These are phyloP conservation scores for Chimonanthus salicifolius DNA, from an alignment of 164 flowering plant species.

Conservation along the genomic window DNA sequence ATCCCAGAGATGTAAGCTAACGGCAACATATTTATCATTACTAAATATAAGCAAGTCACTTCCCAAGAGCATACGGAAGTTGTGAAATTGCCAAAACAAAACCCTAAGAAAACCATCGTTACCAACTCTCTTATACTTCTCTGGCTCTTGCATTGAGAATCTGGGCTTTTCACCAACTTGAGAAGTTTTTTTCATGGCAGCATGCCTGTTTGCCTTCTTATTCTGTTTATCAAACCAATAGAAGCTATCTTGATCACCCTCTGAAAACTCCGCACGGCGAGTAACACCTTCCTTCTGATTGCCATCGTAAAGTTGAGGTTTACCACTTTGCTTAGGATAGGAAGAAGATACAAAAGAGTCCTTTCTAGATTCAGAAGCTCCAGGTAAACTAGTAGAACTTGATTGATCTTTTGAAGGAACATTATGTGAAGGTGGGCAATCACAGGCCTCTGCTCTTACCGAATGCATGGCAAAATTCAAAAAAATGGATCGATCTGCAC, in stretches of 20 bases:
- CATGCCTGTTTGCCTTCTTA: conserved; percentile 41
- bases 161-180: conserved; percentile 67
- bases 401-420: conserved; percentile 32
- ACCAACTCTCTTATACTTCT: conserved; percentile 56
- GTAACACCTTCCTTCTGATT: conserved; percentile 24
- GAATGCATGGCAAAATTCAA: conserved; percentile 95
- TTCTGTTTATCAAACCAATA: conserved; percentile 50
- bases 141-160: conserved; percentile 70
- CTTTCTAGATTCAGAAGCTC: conserved; percentile 29
- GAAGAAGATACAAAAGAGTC: conserved; percentile 27
- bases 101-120: conserved; percentile 69
- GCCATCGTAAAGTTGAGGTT: conserved; percentile 22
- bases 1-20: conserved; percentile 98
- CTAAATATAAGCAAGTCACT: conserved; percentile 94
- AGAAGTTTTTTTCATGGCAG: conserved; percentile 55
- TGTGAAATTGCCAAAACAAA: conserved; percentile 92
- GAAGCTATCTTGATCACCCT: conserved; percentile 30
- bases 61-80: conserved; percentile 93
- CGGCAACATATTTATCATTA: conserved; percentile 88
- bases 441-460: conserved; percentile 96
- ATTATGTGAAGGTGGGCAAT: conserved; percentile 75
- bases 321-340: conserved; percentile 22
- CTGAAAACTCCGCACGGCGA: conserved; percentile 25
- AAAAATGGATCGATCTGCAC: conserved; percentile 70
- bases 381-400: conserved; percentile 47